Base-by-base conservation (phyloP, 306 rosid species). In the Dalbergia oliveri region DNA sequence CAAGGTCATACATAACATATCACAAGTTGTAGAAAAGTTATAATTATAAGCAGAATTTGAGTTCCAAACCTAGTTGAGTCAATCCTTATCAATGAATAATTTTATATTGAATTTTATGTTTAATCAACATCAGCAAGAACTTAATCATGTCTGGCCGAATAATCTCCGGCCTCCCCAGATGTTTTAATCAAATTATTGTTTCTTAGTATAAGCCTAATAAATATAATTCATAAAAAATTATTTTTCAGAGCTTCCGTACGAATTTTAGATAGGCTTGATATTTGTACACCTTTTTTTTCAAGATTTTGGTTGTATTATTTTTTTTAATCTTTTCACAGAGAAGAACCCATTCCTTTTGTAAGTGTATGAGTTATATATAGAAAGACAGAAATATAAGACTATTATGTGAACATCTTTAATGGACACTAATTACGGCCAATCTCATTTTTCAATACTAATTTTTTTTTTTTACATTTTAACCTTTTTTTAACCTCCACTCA, bases 51-150 rank as follows among this genome's bases (percentile, higher is more conserved):
- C 9, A 49, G 8, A 49, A 3, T 49, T 49, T 4, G 57, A 12
- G 14, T n/a, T 10, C 57, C 57, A 50, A n/a, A 50, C 19, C 57
- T 14, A 50, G 49, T 18, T 76, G 26, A 65, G 13, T 75, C 66
- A 77, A 77, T 34, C 60, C 15, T 49, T 37, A 66, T 66, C 8
- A 50, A 50, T 9, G 26, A 69, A 49, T 26, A 14, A 26, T 13
- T 69, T 69, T 69, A 47, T 5, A 23, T 34, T 63, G 47, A 66
- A 33, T 54, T 15, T 9, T 9, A 56, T 56, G 6, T 18, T 18
- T 8, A 60, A 23, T 39, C 19, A 16, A 16, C 35, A 51, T 63
- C 50, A 75, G 62, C 62, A 49, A 31, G 51, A 49, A 62, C 61
- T 61, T 5, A 26, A 26, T 26, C 31, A 26, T 26, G 31, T 1